Evolutionary conservation across 768 basidiomycete species (phyloP).

Genomic region (Boletus tylopilopsis): DNA sequence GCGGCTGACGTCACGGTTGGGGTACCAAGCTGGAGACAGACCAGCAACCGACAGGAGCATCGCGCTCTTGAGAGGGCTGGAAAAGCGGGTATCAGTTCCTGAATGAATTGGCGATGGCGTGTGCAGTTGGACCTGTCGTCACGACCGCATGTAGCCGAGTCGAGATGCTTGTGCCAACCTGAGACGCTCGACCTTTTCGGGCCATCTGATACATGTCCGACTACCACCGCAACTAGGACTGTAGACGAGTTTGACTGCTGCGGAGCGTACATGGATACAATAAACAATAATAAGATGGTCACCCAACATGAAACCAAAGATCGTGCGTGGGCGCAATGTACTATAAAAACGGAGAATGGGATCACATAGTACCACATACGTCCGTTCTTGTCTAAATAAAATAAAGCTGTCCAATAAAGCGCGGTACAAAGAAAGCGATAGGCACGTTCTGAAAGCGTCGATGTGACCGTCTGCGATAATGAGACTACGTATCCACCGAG

Average conservation of each 20-base stretch:
- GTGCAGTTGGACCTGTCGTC: no score
- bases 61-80: conserved; percentile 17
- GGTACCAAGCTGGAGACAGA: conserved; percentile 25
- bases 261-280: not conserved
- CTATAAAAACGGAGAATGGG: not conserved
- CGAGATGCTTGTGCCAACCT: no score
- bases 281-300: not conserved
- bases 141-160: no score
- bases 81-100: not conserved
- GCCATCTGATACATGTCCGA: no score
- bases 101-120: not conserved
- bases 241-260: no score
- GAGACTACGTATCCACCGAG: conserved; percentile 2
- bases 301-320: not conserved
- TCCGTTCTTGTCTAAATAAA: not conserved
- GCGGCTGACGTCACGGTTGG: conserved; percentile 19
- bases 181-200: no score
- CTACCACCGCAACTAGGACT: no score
- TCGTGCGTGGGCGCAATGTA: not conserved
- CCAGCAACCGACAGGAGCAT: conserved; percentile 22
- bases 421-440: not conserved
- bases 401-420: not conserved
- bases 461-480: not conserved
- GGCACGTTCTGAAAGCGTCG: not conserved
- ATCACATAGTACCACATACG: not conserved